phyloP scores from a whole-genome alignment of 805 yeast genomes.

The Candida namnaoensis region DNA sequence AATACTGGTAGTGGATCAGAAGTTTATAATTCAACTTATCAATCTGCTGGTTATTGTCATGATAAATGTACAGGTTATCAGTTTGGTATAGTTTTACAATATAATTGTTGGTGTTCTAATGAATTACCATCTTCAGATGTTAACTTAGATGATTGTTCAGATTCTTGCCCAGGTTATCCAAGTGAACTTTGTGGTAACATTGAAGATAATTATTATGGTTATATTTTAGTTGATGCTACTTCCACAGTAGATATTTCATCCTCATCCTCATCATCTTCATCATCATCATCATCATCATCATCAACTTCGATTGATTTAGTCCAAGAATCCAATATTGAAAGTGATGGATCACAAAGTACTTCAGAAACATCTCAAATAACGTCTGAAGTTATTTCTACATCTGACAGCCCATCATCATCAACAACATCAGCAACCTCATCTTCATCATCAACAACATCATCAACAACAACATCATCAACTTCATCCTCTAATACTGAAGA shows the following conservation, averaged over 20 bases:
- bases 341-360: too few species aligned
- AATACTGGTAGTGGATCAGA: constrained; percentile 26
- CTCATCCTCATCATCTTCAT: neutral
- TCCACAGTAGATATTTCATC: neutral
- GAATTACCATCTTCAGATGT: constrained; percentile 34
- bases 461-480: constrained; percentile 8
- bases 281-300: neutral
- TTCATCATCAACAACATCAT: constrained; percentile 8
- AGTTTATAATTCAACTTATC: constrained; percentile 17
- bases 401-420: constrained; percentile 2
- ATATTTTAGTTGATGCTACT: constrained; percentile 28
- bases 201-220: constrained; percentile 40
- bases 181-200: constrained; percentile 34
- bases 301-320: neutral
- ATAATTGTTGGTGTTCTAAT: constrained; percentile 57
- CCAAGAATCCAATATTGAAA: too few species aligned
- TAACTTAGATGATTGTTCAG: constrained; percentile 21
- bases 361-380: too few species aligned
- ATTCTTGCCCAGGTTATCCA: constrained; percentile 35
- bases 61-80: constrained; percentile 38
- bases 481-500: constrained; percentile 7
- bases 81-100: constrained; percentile 44
- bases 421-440: constrained; percentile 5
- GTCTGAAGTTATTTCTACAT: too few species aligned
- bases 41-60: constrained; percentile 44